Percentiles rank a stretch among this genome's conserved stretches.
Conservation (phyloP, 768 basidiomycete genomes). For the Cystobasidium tubakii region DNA sequence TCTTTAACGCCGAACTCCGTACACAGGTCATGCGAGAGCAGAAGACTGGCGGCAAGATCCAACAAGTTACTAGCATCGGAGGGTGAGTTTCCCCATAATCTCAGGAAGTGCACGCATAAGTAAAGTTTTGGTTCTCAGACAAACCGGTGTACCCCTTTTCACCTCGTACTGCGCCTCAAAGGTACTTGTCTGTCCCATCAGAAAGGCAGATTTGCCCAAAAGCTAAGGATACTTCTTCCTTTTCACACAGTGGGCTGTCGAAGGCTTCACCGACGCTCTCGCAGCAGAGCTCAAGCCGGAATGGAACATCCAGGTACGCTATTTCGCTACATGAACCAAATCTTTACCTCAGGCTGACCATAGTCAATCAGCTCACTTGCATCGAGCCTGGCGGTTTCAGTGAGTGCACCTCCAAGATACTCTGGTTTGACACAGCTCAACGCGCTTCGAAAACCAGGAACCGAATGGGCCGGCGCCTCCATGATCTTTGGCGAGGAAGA, state of each 20-base stretch:
- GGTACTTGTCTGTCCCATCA: background rate
- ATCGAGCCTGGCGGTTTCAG: conserved; percentile 40
- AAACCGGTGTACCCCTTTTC: conserved; percentile 37
- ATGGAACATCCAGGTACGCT: conserved; percentile 32
- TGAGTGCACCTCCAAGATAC: too few relatives aligned
- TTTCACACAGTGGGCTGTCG: conserved; percentile 41
- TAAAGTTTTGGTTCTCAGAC: too few relatives aligned
- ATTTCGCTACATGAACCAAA: too few relatives aligned
- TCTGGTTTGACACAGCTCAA: too few relatives aligned
- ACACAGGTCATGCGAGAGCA: conserved; percentile 38
- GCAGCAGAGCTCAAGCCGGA: conserved; percentile 39
- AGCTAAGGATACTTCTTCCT: background rate
- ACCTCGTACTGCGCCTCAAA: conserved; percentile 18
- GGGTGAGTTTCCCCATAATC: background rate
- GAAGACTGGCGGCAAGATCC: conserved; percentile 40
- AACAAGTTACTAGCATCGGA: conserved; percentile 39
- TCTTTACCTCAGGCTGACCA: too few relatives aligned
- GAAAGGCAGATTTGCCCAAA: background rate
- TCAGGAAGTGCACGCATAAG: too few relatives aligned
- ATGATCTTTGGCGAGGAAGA: conserved; percentile 19
- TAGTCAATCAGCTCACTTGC: conserved; percentile 34
- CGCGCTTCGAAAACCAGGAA: background rate
- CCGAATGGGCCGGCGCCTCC: conserved; percentile 30
- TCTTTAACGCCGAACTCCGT: too few relatives aligned
- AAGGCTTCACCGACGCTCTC: conserved; percentile 41